phyloP scores from a whole-genome alignment of 208 protist species.

The Acanthamoeba royreba region DNA sequence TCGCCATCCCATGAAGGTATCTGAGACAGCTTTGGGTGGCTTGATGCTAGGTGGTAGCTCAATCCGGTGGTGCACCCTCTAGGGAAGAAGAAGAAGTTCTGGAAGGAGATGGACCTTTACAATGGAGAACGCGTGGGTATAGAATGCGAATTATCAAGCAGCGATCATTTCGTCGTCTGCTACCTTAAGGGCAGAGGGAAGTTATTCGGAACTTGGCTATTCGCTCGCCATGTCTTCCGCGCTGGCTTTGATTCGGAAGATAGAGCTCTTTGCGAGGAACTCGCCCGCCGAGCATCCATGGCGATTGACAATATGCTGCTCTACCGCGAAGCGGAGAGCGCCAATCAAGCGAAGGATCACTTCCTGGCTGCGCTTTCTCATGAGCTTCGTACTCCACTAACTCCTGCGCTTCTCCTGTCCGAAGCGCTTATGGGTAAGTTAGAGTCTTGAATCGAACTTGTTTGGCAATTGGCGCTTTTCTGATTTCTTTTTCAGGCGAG shows the following conservation, averaged over 20 bases:
- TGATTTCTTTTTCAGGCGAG: background rate
- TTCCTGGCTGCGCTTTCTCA: conserved; percentile 42
- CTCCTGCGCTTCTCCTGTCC: background rate
- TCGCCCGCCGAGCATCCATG: background rate
- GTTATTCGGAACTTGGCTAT: background rate
- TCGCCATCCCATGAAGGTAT: no score
- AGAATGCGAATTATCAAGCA: no score
- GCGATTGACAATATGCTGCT: background rate
- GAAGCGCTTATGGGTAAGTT: background rate
- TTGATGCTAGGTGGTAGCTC: background rate
- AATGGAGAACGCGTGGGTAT: background rate
- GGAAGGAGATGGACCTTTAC: background rate
- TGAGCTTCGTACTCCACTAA: conserved; percentile 20
- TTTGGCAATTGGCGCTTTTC: background rate
- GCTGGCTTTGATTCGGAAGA: background rate
- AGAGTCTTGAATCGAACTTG: background rate
- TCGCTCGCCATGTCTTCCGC: background rate
- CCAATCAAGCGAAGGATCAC: conserved; percentile 20
- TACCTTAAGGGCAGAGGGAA: background rate
- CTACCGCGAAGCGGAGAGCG: background rate
- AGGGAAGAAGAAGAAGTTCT: background rate
- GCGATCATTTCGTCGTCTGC: no score
- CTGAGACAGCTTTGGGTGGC: no score
- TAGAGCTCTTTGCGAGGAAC: background rate
- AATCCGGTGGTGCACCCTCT: background rate